A percentile compares a stretch with the other conserved stretches of the same genome.
Conservation (phyloP, 2,329 filamentous ascomycete genomes). For the Botrytis byssoidea region DNA sequence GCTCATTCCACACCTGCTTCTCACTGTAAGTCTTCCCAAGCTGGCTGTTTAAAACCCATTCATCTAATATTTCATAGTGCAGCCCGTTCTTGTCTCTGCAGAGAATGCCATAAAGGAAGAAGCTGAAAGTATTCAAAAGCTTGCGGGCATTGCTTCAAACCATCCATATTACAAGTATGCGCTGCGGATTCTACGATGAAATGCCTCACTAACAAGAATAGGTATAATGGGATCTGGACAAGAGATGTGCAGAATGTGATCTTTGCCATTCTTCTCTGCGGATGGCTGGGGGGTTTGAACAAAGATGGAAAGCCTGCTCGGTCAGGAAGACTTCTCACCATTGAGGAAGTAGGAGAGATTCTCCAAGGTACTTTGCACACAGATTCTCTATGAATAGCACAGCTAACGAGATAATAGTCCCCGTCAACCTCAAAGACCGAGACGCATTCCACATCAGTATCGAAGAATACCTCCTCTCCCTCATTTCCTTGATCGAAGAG, state of each 20-base stretch:
- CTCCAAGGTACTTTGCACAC: constrained; percentile 54
- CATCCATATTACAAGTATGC: constrained; percentile 93
- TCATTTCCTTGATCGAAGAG: constrained; percentile 87
- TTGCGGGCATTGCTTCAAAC: constrained; percentile 72
- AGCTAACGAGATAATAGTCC: constrained; percentile 55
- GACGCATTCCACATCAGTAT: constrained; percentile 95
- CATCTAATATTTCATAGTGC: constrained; percentile 50
- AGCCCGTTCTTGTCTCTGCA: constrained; percentile 65
- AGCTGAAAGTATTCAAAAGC: constrained; percentile 65
- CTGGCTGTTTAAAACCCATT: background rate
- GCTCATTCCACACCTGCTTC: constrained; percentile 81
- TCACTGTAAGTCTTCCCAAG: constrained; percentile 49
- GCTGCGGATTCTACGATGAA: background rate
- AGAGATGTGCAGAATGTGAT: constrained; percentile 79
- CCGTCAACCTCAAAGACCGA: constrained; percentile 83
- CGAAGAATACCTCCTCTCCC: constrained; percentile 90
- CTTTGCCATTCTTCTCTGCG: constrained; percentile 55
- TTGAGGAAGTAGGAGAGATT: constrained; percentile 80
- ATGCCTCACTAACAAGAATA: constrained; percentile 36
- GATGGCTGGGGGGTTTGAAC: constrained; percentile 76
- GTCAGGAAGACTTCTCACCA: constrained; percentile 70
- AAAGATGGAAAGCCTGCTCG: constrained; percentile 52
- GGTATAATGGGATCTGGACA: constrained; percentile 82
- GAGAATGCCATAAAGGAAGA: constrained; percentile 70
- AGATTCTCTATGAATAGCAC: background rate